phyloP scores from a whole-genome alignment of 1,284 basidiomycete species.

The Heliocybe sulcata region DNA sequence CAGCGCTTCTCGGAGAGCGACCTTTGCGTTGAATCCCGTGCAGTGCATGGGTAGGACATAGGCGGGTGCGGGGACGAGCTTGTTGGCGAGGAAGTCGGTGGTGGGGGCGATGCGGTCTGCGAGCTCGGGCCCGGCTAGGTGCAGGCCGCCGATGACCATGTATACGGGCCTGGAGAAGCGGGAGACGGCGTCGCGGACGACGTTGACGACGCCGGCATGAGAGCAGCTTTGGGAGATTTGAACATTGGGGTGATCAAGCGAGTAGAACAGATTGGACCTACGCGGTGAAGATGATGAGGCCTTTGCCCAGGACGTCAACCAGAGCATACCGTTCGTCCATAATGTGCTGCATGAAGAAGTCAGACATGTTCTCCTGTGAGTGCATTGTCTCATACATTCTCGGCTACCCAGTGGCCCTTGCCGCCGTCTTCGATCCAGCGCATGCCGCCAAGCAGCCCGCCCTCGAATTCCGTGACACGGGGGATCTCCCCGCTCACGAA shows the following conservation, averaged over 20 bases:
- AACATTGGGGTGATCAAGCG: background rate
- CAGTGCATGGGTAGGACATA: slow-evolving; percentile 83
- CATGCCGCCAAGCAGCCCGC: slow-evolving; percentile 59
- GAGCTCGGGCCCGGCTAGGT: slow-evolving; percentile 64
- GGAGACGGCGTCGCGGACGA: slow-evolving; percentile 57
- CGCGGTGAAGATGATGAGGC: slow-evolving; percentile 77
- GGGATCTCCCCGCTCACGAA: slow-evolving; percentile 81
- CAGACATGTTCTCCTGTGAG: background rate
- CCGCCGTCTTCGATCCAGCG: slow-evolving; percentile 47
- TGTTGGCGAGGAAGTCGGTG: slow-evolving; percentile 57
- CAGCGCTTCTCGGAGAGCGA: slow-evolving; percentile 58
- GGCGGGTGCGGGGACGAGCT: slow-evolving; percentile 52
- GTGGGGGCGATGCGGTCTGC: slow-evolving; percentile 59
- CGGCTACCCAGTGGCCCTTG: slow-evolving; percentile 48
- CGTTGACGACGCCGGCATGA: slow-evolving; percentile 81
- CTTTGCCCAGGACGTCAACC: slow-evolving; percentile 72
- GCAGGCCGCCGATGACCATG: slow-evolving; percentile 80
- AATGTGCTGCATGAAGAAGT: slow-evolving; percentile 43
- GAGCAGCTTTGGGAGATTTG: slow-evolving; percentile 46
- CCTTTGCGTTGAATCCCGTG: slow-evolving; percentile 66
- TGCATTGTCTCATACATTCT: slow-evolving; percentile 38
- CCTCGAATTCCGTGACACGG: slow-evolving; percentile 59
- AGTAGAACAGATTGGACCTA: slow-evolving; percentile 27
- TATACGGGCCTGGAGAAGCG: slow-evolving; percentile 64
- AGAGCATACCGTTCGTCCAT: slow-evolving; percentile 78